Conservation (phyloP, 2,329 filamentous ascomycete species). For the Nigrospora sphaerica region DNA sequence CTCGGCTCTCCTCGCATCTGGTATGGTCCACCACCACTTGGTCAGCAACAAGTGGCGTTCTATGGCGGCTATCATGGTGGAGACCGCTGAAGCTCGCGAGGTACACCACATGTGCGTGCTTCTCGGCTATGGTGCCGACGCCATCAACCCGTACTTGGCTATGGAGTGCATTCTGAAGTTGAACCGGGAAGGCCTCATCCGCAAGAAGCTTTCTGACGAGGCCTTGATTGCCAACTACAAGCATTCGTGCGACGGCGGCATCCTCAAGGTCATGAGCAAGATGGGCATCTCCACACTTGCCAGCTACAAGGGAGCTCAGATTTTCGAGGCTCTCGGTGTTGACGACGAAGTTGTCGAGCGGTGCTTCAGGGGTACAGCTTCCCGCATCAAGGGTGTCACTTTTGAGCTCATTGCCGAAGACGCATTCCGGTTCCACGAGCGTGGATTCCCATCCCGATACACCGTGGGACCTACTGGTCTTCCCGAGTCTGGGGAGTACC, state of each 20-base stretch:
- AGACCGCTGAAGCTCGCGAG: conserved; percentile 92
- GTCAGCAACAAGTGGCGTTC: conserved; percentile 95
- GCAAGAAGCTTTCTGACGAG: conserved; percentile 78
- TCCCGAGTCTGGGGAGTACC: conserved; percentile 90
- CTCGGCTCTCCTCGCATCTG: conserved; percentile 79
- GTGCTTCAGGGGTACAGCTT: conserved; percentile 91
- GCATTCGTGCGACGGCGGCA: conserved; percentile 91
- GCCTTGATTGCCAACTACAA: conserved; percentile 92
- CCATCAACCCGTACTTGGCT: conserved; percentile 87
- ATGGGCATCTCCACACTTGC: conserved; percentile 98
- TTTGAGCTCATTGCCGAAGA: conserved; percentile 93
- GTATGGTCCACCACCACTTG: conserved; percentile 91
- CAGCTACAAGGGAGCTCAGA: conserved; percentile 96
- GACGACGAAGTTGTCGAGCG: conserved; percentile 88
- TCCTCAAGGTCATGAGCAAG: conserved; percentile 98
- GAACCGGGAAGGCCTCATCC: conserved; percentile 85
- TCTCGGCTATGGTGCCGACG: conserved; percentile 90
- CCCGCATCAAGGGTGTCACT: conserved; percentile 87
- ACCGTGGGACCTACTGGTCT: conserved; percentile 74
- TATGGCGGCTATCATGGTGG: conserved; percentile 76
- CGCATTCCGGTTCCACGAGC: conserved; percentile 90
- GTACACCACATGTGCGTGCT: conserved; percentile 99
- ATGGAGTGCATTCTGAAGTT: conserved; percentile 97
- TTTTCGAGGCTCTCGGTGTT: conserved; percentile 91
- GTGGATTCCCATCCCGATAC: conserved; percentile 75